Evolutionary conservation across 2,329 filamentous ascomycete genomes (phyloP).

Genomic region (Fusarium sp.): DNA sequence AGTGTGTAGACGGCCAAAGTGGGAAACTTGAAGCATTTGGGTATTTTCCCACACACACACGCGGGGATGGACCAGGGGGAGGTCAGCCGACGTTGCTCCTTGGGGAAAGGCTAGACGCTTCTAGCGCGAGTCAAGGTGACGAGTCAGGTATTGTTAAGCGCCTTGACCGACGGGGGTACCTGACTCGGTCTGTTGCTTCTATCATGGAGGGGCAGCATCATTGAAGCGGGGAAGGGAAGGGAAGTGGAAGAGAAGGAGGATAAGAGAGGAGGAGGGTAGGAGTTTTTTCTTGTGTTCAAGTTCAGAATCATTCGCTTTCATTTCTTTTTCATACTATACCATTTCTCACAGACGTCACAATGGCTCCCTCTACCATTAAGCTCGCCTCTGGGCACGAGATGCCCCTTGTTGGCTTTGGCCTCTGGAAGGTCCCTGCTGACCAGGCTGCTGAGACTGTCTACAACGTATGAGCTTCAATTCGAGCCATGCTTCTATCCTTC

Average conservation of each 20-base stretch:
- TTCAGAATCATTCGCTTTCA: neutral
- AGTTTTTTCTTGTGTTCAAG: slow-evolving; percentile 3
- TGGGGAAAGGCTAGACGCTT: slow-evolving; percentile 25
- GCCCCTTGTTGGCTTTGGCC: slow-evolving; percentile 63
- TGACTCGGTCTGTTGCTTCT: slow-evolving; percentile 19
- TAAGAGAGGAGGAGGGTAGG: slow-evolving; percentile 10
- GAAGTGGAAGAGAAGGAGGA: neutral
- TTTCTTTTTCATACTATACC: neutral
- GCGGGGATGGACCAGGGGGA: too few species aligned
- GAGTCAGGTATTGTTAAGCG: slow-evolving; percentile 30
- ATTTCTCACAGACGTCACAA: slow-evolving; percentile 13
- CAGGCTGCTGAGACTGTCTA: slow-evolving; percentile 66
- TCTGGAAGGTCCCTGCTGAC: slow-evolving; percentile 70
- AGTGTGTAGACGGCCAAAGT: slow-evolving; percentile 20
- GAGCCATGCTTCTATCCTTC: neutral
- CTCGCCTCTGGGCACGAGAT: slow-evolving; percentile 41
- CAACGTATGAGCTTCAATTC: slow-evolving; percentile 46
- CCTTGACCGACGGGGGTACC: neutral
- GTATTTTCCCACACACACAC: neutral
- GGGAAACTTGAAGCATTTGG: slow-evolving; percentile 38
- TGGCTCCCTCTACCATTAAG: slow-evolving; percentile 37
- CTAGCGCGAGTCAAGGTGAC: neutral
- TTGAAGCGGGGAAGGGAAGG: slow-evolving; percentile 7
- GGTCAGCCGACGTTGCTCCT: slow-evolving; percentile 23
- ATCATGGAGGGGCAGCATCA: slow-evolving; percentile 24